Base-by-base conservation (phyloP, 2,329 filamentous ascomycete species). In the Sarocladium oryzae region DNA sequence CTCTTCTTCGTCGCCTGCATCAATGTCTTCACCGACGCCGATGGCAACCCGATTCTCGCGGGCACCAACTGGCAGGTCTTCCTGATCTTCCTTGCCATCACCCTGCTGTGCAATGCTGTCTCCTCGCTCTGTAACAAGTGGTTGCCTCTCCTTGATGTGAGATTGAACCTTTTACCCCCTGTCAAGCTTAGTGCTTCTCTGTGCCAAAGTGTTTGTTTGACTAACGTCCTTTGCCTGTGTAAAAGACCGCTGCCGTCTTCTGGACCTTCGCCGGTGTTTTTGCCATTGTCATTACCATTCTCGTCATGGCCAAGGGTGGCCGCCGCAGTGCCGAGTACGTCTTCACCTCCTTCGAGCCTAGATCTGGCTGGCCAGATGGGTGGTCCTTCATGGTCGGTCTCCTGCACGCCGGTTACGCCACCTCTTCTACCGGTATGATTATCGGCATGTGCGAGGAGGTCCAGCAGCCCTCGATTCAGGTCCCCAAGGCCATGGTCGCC, bases 371-470 rank as follows among this genome's bases (percentile, higher is more conserved):
- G 85, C 70, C 74, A 3, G 71, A 76, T 37, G 85, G 85, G 60
- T 88, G 85, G 85, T 84, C 84, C 3, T 88, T 87, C 69, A 82
- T 79, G 62, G 81, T 89, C 53, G 85, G 85, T 62, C 74, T 89
- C 24, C 72, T 88, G 18, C 85, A 88, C 59, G 85, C 82, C 48
- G 85, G 81, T 55, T 88, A 89, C 61, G 84, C 83, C 41, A 88
- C 85, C 13, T 88, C 85, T 3, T 86, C 84, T 15, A 88, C 85
- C 0, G 86, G 86, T 67, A 89, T 89, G 86, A 85, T 89, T 53
- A 85, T 89, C 63, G 86, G 79, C 55, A 88, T 88, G 85, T 87
- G 83, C 59, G 85, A 89, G 66, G 85, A 88, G 64, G 84, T 87
- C 11, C 73, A 77, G 61, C 69, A 81, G 45, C 85, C 85, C 4